Conservation (phyloP, 352 stramenopile species). For the Globisporangium heterothallicum region DNA sequence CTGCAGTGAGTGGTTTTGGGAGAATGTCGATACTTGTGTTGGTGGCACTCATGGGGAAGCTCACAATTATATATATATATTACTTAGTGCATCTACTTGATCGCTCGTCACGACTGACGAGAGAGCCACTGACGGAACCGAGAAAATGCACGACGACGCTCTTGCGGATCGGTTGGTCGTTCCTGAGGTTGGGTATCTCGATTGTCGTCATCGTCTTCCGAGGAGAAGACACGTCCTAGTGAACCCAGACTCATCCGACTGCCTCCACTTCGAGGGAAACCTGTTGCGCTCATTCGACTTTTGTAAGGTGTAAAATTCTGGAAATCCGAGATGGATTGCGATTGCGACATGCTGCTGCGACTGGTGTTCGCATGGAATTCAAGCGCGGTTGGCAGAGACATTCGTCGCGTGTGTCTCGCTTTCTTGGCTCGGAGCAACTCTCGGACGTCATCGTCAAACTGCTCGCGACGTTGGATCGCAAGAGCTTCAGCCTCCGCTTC, state of each 20-base stretch:
- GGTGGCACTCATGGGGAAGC: too few species aligned
- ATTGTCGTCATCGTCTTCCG: too few species aligned
- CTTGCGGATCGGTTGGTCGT: too few species aligned
- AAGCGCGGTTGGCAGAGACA: neutral
- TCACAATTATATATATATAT: too few species aligned
- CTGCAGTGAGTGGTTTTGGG: too few species aligned
- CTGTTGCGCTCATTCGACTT: neutral
- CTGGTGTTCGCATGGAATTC: neutral
- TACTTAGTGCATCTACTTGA: too few species aligned
- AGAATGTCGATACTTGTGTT: too few species aligned
- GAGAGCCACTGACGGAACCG: too few species aligned
- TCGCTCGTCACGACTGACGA: too few species aligned
- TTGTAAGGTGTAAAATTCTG: conserved; percentile 6
- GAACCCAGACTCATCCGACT: neutral
- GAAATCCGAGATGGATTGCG: conserved; percentile 7
- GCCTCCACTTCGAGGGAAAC: neutral
- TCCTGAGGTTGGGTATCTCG: too few species aligned
- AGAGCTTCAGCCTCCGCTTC: neutral
- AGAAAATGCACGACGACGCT: too few species aligned
- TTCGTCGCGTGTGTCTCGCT: neutral
- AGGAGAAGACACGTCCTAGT: too few species aligned
- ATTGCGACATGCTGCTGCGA: neutral
- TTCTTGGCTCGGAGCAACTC: neutral
- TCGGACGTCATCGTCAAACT: neutral
- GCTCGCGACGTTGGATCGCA: neutral